These are phyloP conservation scores for Camillea tinctor DNA, from an alignment of 2,329 filamentous ascomycete species.

Conservation along the genomic window DNA sequence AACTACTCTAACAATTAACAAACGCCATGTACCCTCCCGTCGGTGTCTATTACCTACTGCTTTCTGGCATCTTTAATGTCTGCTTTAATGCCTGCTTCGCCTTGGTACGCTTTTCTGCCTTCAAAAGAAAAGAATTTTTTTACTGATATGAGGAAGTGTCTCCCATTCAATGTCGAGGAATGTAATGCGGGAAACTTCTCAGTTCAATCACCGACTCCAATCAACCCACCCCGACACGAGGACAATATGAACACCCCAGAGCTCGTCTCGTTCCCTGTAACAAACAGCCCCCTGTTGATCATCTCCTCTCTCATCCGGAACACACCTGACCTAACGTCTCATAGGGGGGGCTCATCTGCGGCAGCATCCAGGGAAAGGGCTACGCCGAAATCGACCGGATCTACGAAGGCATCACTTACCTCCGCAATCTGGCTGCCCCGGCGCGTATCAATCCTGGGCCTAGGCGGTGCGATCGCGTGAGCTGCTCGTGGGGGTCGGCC, in stretches of 20 bases:
- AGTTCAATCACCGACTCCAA: background rate
- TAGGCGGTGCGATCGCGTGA: background rate
- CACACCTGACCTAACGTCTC: background rate
- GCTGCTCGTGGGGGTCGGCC: background rate
- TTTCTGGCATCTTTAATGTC: background rate
- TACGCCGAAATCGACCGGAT: background rate
- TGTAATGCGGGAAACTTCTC: background rate
- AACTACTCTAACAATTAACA: too few species aligned
- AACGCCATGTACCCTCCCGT: too few species aligned
- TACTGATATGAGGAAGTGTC: background rate
- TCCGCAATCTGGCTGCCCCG: background rate
- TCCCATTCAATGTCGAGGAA: background rate
- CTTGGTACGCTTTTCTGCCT: background rate
- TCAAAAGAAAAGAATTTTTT: background rate
- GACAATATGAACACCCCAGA: background rate
- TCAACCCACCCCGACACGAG: too few species aligned
- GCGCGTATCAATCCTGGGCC: background rate
- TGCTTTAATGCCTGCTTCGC: background rate
- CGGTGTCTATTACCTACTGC: too few species aligned
- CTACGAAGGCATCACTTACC: background rate
- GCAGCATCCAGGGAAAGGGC: background rate
- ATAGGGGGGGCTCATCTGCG: background rate
- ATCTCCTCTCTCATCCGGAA: too few species aligned
- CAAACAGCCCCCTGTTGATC: too few species aligned
- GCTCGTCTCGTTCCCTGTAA: background rate